Conservation (phyloP, 1,139 yeast species). For the Diutina pseudorugosa region DNA sequence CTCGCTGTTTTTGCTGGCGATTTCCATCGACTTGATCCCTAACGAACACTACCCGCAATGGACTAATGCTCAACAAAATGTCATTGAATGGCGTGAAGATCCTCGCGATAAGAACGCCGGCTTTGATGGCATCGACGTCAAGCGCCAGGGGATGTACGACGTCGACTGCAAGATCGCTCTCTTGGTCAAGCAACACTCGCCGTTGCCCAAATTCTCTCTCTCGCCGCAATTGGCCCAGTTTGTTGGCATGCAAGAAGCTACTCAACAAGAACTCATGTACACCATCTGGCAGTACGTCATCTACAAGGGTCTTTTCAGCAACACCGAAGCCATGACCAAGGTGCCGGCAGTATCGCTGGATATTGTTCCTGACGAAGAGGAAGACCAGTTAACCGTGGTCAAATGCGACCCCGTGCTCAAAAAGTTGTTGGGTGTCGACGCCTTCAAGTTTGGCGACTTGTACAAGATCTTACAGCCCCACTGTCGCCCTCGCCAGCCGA, state of each 20-base stretch:
- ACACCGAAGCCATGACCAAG: constrained; percentile 17
- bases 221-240: constrained; percentile 53
- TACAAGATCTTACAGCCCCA: constrained; percentile 52
- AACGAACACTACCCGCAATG: constrained; percentile 28
- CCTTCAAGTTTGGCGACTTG: constrained; percentile 60
- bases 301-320: constrained; percentile 53
- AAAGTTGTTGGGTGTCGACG: constrained; percentile 39
- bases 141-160: constrained; percentile 62
- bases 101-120: constrained; percentile 9
- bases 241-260: constrained; percentile 64
- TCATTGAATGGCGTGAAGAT: constrained; percentile 31
- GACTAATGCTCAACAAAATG: constrained; percentile 19
- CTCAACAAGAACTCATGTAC: constrained; percentile 79
- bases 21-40: constrained; percentile 63
- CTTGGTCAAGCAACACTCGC: constrained; percentile 65
- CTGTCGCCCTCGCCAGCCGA: constrained; percentile 68
- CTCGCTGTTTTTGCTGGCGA: constrained; percentile 71
- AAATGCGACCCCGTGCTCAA: constrained; percentile 59
- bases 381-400: constrained; percentile 31
- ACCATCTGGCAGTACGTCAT: constrained; percentile 83
- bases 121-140: constrained; percentile 84
- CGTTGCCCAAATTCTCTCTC: constrained; percentile 37
- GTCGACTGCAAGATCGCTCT: constrained; percentile 62
- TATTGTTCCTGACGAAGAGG: constrained; percentile 15
- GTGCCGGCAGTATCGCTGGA: constrained; percentile 29